Conservation (phyloP, 768 basidiomycete genomes). For the Lactifluus volemus region DNA sequence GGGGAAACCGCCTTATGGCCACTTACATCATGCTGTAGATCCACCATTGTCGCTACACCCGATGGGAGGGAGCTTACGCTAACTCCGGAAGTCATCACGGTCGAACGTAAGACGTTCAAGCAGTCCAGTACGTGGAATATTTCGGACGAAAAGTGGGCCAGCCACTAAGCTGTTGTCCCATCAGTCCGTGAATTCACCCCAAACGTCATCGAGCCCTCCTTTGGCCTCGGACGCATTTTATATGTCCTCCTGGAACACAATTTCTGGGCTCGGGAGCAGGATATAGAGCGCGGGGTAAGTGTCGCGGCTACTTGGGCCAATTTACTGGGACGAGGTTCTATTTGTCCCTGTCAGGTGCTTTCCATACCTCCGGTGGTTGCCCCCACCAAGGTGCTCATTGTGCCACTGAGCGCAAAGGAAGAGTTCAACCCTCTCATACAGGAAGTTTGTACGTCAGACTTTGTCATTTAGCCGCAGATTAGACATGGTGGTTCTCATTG, state of each 20-base stretch:
- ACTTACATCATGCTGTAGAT: constrained; percentile 33
- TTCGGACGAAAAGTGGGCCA: background rate
- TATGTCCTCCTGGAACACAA: constrained; percentile 92
- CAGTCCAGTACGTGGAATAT: constrained; percentile 55
- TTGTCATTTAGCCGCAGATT: constrained; percentile 13
- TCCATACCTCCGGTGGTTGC: constrained; percentile 86
- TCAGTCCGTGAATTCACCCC: constrained; percentile 91
- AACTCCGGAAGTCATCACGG: constrained; percentile 62
- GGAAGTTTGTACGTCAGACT: constrained; percentile 69
- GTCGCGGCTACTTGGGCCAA: background rate
- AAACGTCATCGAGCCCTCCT: constrained; percentile 98
- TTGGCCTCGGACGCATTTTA: constrained; percentile 93
- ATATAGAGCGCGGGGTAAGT: constrained; percentile 81
- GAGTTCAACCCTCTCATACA: constrained; percentile 77
- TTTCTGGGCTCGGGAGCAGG: constrained; percentile 92
- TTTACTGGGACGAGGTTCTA: constrained; percentile 10
- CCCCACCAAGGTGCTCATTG: constrained; percentile 94
- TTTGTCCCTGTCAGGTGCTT: constrained; percentile 51
- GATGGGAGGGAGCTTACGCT: constrained; percentile 64
- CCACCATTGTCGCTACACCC: constrained; percentile 41
- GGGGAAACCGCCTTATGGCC: constrained; percentile 5
- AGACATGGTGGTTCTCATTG: constrained; percentile 3
- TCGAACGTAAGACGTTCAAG: constrained; percentile 80
- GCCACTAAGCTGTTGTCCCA: constrained; percentile 21
- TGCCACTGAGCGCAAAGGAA: constrained; percentile 80